These are phyloP conservation scores for Chlamydomonas sphaeroides DNA, from an alignment of 139 green algal species.

Conservation along the genomic window DNA sequence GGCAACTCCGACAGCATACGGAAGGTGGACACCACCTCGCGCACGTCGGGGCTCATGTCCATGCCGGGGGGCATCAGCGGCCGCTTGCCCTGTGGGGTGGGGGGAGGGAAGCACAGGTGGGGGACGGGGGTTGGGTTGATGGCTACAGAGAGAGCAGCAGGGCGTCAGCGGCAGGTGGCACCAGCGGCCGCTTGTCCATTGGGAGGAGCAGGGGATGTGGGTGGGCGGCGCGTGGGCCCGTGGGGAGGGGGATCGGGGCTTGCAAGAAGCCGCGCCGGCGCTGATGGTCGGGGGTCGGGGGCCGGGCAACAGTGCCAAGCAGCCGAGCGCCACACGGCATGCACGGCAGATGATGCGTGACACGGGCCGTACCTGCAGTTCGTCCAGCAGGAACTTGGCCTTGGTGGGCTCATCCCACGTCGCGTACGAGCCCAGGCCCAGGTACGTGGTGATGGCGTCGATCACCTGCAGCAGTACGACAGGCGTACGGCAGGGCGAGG, in stretches of 20 bases:
- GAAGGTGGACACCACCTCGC: conserved; percentile 77
- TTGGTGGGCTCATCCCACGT: conserved; percentile 83
- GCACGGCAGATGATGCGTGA: background rate
- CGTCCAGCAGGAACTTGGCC: conserved; percentile 39
- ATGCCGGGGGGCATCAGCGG: conserved; percentile 89
- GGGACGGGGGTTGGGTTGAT: background rate
- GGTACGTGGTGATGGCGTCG: conserved; percentile 90
- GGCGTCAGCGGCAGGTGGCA: too few species aligned
- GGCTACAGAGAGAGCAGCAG: background rate
- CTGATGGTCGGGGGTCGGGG: too few species aligned
- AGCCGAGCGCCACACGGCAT: too few species aligned
- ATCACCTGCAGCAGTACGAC: too few species aligned
- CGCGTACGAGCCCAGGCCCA: conserved; percentile 88
- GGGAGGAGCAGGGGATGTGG: background rate
- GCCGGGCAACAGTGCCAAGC: too few species aligned
- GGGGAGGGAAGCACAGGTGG: background rate
- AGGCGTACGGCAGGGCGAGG: too few species aligned
- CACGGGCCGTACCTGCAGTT: conserved; percentile 32
- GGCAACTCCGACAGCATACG: conserved; percentile 27
- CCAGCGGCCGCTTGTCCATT: too few species aligned
- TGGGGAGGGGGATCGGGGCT: too few species aligned
- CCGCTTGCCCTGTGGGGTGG: conserved; percentile 73
- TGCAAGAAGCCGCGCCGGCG: too few species aligned
- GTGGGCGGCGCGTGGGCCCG: too few species aligned
- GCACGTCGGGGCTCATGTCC: conserved; percentile 64